These are phyloP conservation scores for Epichloe sibirici DNA, from an alignment of 2,329 filamentous ascomycete species.

Conservation along the genomic window DNA sequence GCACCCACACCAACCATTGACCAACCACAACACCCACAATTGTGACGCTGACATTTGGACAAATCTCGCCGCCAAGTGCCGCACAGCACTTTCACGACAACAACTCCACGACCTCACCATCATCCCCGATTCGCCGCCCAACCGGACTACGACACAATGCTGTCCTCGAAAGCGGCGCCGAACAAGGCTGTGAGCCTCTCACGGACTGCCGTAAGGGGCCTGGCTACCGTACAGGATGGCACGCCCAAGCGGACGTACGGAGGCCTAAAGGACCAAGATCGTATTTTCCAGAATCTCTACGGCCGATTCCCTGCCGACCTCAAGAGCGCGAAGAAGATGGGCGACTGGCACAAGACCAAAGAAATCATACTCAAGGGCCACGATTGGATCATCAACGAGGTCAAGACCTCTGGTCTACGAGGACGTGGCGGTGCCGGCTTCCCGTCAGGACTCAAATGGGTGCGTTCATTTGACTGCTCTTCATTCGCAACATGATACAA, in stretches of 20 bases:
- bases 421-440: constrained; percentile 96
- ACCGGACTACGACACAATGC: constrained; percentile 26
- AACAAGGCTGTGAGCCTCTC: constrained; percentile 27
- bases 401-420: constrained; percentile 91
- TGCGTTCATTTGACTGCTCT: constrained; percentile 34
- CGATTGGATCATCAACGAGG: constrained; percentile 96
- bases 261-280: constrained; percentile 87
- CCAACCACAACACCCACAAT: constrained; percentile 29
- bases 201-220: constrained; percentile 45
- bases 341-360: constrained; percentile 99
- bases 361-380: constrained; percentile 95
- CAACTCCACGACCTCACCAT: constrained; percentile 15
- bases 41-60: constrained; percentile 22
- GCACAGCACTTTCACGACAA: constrained; percentile 19
- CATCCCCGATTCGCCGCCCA: constrained; percentile 8
- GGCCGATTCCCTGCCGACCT: constrained; percentile 83
- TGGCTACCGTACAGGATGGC: constrained; percentile 71
- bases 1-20: constrained; percentile 21
- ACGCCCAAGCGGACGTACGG: constrained; percentile 64
- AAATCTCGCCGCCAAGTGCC: constrained; percentile 24
- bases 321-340: constrained; percentile 92
- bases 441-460: constrained; percentile 97
- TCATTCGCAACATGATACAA: background rate
- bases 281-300: constrained; percentile 99
- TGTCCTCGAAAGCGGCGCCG: constrained; percentile 31